Evolutionary conservation across 495 filamentous ascomycete genomes (phyloP).

Genomic region (Aspergillus incahuasiensis): DNA sequence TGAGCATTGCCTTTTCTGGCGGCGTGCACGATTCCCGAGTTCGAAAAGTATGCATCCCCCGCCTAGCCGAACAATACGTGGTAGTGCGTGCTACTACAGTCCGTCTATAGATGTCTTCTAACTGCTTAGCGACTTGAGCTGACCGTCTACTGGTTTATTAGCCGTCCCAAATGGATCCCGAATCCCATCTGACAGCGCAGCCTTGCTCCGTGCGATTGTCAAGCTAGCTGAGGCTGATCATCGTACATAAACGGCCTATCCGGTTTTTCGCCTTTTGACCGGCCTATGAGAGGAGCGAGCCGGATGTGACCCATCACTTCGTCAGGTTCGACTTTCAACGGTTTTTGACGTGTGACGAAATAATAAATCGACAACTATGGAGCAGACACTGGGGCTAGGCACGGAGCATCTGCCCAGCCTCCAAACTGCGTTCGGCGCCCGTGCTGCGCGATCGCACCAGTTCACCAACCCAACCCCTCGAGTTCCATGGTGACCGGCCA

Average conservation of each 20-base stretch:
- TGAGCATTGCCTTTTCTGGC: constrained; percentile 26
- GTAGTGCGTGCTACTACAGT: constrained; percentile 3
- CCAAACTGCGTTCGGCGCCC: neutral
- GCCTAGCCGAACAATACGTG: constrained; percentile 7
- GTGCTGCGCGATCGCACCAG: neutral
- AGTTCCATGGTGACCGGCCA: constrained; percentile 1
- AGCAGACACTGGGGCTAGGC: neutral
- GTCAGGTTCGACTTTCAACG: neutral
- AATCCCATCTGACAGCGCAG: constrained; percentile 7
- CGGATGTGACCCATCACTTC: constrained; percentile 8
- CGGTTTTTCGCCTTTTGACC: neutral
- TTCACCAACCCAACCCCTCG: neutral
- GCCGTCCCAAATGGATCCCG: neutral
- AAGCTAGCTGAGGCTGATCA: constrained; percentile 1
- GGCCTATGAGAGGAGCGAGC: neutral
- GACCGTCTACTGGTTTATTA: neutral
- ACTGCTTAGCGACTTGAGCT: neutral
- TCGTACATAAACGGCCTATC: neutral
- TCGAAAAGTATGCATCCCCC: constrained; percentile 11
- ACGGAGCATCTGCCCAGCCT: neutral
- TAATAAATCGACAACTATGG: neutral
- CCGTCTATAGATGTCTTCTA: neutral
- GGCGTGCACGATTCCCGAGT: constrained; percentile 17
- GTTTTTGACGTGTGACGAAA: neutral
- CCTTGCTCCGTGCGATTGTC: neutral